Conservation (phyloP, 163 green algal genomes). For the Picocystis sp. region DNA sequence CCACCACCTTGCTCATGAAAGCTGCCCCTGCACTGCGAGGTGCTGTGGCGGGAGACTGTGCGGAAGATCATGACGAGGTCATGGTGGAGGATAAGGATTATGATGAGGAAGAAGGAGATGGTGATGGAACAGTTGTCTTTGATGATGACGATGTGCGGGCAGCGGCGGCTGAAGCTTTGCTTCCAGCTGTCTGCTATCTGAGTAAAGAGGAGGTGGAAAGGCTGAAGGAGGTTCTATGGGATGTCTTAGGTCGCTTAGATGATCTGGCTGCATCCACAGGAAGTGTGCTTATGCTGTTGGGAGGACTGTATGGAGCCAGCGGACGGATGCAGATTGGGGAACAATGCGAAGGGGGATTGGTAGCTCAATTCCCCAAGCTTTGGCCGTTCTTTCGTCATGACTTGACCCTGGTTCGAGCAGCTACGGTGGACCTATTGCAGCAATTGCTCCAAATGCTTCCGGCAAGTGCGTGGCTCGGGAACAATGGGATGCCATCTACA, state of each 20-base stretch:
- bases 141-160: constrained; percentile 74
- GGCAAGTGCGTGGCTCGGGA: constrained; percentile 1
- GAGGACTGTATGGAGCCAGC: constrained; percentile 38
- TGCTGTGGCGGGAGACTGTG: constrained; percentile 1
- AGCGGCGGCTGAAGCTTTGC: constrained; percentile 61
- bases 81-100: constrained; percentile 5
- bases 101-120: constrained; percentile 33
- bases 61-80: constrained; percentile 3
- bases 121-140: too few relatives aligned
- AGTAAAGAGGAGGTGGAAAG: constrained; percentile 6
- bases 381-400: constrained; percentile 72
- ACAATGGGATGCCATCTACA: constrained; percentile 2
- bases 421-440: constrained; percentile 40
- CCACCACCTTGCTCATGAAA: constrained; percentile 1
- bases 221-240: constrained; percentile 35
- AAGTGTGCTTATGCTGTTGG: constrained; percentile 57
- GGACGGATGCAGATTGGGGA: background rate
- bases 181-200: constrained; percentile 3
- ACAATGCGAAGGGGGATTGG: constrained; percentile 16
- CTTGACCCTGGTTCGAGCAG: constrained; percentile 48
- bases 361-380: constrained; percentile 43
- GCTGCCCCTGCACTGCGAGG: background rate
- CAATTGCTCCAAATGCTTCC: constrained; percentile 10
- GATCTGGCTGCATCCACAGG: constrained; percentile 64
- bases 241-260: constrained; percentile 53